Percentiles rank a stretch among this genome's conserved stretches.
Evolutionary conservation across 2,329 filamentous ascomycete species (phyloP).

Genomic region (Colletotrichum navitas): DNA sequence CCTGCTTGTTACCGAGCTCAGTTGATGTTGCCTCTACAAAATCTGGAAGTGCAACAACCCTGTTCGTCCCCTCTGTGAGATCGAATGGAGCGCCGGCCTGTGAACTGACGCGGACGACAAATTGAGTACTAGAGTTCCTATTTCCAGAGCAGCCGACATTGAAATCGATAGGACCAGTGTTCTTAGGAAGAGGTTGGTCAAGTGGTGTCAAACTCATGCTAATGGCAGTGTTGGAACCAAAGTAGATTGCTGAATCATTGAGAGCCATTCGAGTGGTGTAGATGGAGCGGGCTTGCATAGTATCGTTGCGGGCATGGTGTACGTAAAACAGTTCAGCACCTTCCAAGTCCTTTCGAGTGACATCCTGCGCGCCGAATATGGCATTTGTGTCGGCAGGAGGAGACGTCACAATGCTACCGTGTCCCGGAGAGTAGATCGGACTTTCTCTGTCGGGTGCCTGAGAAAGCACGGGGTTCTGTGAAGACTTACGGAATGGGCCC

Average conservation of each 20-base stretch:
- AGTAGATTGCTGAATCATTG: constrained; percentile 42
- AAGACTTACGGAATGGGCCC: constrained; percentile 51
- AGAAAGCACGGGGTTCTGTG: constrained; percentile 49
- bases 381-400: constrained; percentile 43
- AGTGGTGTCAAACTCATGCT: constrained; percentile 49
- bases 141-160: constrained; percentile 34
- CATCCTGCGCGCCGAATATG: constrained; percentile 49
- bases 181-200: constrained; percentile 49
- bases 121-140: constrained; percentile 13
- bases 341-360: constrained; percentile 47
- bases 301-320: constrained; percentile 51
- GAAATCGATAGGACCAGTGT: constrained; percentile 49
- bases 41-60: constrained; percentile 45
- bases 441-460: constrained; percentile 47
- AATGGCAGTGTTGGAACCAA: constrained; percentile 48
- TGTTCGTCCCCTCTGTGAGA: constrained; percentile 45
- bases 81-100: constrained; percentile 45
- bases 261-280: constrained; percentile 52
- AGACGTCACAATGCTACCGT: constrained; percentile 52
- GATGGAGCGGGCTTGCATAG: constrained; percentile 46
- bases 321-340: constrained; percentile 53
- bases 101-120: constrained; percentile 44
- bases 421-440: constrained; percentile 52
- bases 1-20: neutral
- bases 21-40: constrained; percentile 35